phyloP scores from a whole-genome alignment of 1,284 basidiomycete species.

The Microbotryum scabiosae region DNA sequence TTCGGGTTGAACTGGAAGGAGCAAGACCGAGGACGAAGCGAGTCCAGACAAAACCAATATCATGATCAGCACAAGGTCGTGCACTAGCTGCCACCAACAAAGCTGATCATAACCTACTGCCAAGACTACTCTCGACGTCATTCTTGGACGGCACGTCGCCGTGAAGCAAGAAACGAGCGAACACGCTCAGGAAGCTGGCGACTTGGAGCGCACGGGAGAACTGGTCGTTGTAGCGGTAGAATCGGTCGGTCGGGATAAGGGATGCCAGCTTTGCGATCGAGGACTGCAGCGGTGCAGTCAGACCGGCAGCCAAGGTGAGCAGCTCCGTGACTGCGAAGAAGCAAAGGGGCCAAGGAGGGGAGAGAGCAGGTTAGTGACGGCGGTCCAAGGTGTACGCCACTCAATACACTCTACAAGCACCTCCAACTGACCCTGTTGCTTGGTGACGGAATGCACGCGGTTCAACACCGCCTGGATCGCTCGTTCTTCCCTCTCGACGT shows the following conservation, averaged over 20 bases:
- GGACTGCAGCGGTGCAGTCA: slow-evolving; percentile 12
- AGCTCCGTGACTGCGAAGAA: slow-evolving; percentile 11
- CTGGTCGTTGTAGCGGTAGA: slow-evolving; percentile 57
- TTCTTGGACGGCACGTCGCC: slow-evolving; percentile 55
- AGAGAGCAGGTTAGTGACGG: neutral
- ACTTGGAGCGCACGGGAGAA: slow-evolving; percentile 37
- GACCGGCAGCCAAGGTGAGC: slow-evolving; percentile 23
- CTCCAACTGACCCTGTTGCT: slow-evolving; percentile 4
- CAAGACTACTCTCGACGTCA: slow-evolving; percentile 51
- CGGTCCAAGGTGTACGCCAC: too few relatives aligned
- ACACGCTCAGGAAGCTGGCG: slow-evolving; percentile 56
- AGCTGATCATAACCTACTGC: slow-evolving; percentile 48
- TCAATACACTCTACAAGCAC: too few relatives aligned
- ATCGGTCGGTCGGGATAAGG: slow-evolving; percentile 58
- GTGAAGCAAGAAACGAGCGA: slow-evolving; percentile 57
- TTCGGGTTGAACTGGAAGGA: slow-evolving; percentile 53
- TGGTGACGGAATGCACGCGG: slow-evolving; percentile 12
- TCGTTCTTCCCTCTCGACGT: slow-evolving; percentile 22
- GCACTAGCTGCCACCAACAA: too few relatives aligned
- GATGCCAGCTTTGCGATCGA: slow-evolving; percentile 11
- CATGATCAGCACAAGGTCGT: too few relatives aligned
- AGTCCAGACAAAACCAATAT: neutral
- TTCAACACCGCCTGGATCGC: slow-evolving; percentile 10
- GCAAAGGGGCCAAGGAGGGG: neutral
- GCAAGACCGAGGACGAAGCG: neutral